Conservation (phyloP, 805 yeast species). For the Cyberlindnera mycetangii region DNA sequence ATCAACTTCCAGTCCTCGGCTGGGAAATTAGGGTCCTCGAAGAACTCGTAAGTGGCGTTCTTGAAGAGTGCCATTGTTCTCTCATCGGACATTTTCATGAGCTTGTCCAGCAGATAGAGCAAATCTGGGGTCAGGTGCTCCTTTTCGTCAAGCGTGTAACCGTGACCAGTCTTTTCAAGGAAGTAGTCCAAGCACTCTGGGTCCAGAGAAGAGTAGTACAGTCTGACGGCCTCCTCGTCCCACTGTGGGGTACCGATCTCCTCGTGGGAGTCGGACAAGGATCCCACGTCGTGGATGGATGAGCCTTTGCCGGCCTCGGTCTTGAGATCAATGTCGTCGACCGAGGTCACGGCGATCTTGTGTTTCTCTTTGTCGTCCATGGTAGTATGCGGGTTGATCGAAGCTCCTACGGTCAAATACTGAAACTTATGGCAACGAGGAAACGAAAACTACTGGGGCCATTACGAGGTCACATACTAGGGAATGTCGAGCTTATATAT, state of each 20-base stretch:
- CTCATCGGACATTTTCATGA: conserved; percentile 27
- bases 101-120: conserved; percentile 15
- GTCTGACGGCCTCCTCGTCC: conserved; percentile 12
- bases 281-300: not conserved
- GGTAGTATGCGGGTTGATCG: no score
- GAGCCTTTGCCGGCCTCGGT: no score
- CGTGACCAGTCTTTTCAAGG: conserved; percentile 20
- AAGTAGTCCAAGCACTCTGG: conserved; percentile 6
- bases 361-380: not conserved
- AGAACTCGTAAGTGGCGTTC: conserved; percentile 39
- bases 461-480: no score
- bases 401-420: no score
- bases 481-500: no score
- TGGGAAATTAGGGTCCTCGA: conserved; percentile 47
- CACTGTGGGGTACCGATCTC: conserved; percentile 7
- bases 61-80: conserved; percentile 26
- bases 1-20: conserved; percentile 19
- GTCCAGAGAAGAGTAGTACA: conserved; percentile 8
- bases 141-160: conserved; percentile 9
- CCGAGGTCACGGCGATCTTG: no score
- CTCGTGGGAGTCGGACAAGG: not conserved
- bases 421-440: no score
- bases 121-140: conserved; percentile 14
- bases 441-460: no score
- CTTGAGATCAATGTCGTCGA: not conserved